phyloP scores from a whole-genome alignment of 2,329 filamentous ascomycete species.

The Microcyclospora tardicrescens region DNA sequence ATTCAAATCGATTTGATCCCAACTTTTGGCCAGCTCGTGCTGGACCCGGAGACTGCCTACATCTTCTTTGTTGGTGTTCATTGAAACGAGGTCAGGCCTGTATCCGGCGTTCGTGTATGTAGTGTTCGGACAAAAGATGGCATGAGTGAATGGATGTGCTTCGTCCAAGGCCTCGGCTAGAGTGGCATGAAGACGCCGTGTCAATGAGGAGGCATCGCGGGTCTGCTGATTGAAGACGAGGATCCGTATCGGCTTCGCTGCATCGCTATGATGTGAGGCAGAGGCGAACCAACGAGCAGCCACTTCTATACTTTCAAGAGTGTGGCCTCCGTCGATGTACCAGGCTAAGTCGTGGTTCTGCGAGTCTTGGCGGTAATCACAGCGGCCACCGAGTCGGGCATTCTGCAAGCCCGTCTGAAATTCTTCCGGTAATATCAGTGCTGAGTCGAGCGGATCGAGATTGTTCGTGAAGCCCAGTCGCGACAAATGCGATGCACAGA shows the following conservation, averaged over 20 bases:
- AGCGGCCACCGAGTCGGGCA: constrained; percentile 62
- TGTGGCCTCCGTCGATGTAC: constrained; percentile 83
- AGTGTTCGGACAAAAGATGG: constrained; percentile 70
- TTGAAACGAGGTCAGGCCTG: constrained; percentile 48
- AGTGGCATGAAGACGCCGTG: constrained; percentile 48
- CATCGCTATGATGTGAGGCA: constrained; percentile 5
- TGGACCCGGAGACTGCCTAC: constrained; percentile 53
- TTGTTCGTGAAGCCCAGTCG: constrained; percentile 29
- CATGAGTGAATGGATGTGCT: constrained; percentile 50
- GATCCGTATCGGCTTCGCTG: constrained; percentile 32
- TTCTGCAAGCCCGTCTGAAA: constrained; percentile 53
- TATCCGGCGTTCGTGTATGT: constrained; percentile 50
- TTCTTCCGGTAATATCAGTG: constrained; percentile 41
- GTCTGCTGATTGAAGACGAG: constrained; percentile 92
- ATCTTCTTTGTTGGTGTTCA: constrained; percentile 47
- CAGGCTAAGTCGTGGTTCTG: constrained; percentile 45
- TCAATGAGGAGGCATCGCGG: constrained; percentile 56
- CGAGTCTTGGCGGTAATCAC: constrained; percentile 51
- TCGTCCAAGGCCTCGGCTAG: constrained; percentile 32
- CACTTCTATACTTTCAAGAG: constrained; percentile 65
- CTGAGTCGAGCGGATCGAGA: constrained; percentile 27
- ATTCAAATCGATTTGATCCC: constrained; percentile 42
- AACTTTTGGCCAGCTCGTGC: constrained; percentile 47
- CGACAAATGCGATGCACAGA: constrained; percentile 47
- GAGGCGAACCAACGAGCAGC: constrained; percentile 64